phyloP scores from a whole-genome alignment of 148 eudicot genomes.

The Cornus kousa region DNA sequence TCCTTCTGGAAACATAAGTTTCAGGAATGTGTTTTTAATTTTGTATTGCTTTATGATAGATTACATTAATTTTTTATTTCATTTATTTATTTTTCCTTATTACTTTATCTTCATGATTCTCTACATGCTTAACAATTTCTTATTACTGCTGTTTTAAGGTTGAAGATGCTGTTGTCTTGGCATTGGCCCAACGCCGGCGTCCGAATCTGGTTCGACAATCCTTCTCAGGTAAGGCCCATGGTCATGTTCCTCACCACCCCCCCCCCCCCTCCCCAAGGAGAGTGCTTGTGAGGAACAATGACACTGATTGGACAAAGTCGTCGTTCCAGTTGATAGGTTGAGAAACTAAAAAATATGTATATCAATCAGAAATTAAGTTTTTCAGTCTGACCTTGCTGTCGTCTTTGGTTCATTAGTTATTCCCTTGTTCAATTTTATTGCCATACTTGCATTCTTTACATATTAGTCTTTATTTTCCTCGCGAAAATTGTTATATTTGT shows the following conservation, averaged over 20 bases:
- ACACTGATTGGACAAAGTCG: too few relatives aligned
- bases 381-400: not conserved
- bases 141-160: constrained; percentile 42
- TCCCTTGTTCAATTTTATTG: not conserved
- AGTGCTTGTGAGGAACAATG: too few relatives aligned
- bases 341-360: not conserved
- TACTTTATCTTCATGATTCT: constrained; percentile 12
- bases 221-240: constrained; percentile 42
- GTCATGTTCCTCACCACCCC: not conserved
- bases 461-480: not conserved
- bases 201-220: constrained; percentile 57
- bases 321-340: not conserved
- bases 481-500: too few relatives aligned
- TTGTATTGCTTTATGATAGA: not conserved
- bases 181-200: constrained; percentile 72
- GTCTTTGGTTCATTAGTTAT: not conserved
- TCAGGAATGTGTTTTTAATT: not conserved
- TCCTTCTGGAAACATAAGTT: not conserved
- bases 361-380: too few relatives aligned
- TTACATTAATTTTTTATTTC: not conserved
- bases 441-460: not conserved
- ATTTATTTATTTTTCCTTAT: not conserved
- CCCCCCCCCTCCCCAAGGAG: too few relatives aligned
- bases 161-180: constrained; percentile 90
- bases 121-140: not conserved